phyloP scores from a whole-genome alignment of 495 filamentous ascomycete genomes.

The Tuber brumale region DNA sequence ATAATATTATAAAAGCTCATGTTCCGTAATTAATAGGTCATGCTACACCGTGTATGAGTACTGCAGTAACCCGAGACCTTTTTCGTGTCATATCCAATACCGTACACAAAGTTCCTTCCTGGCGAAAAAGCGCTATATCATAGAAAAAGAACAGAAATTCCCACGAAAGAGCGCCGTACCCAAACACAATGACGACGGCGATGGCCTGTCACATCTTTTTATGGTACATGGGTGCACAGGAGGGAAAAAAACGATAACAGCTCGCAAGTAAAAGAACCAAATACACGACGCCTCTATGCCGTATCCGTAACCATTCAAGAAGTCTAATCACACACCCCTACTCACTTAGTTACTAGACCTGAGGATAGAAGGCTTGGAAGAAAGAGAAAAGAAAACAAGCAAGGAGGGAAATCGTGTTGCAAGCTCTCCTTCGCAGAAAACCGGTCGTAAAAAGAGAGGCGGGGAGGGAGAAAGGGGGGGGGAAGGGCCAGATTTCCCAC shows the following conservation, averaged over 20 bases:
- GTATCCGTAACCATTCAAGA: neutral
- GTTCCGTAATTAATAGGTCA: neutral
- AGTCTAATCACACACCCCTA: conserved; percentile 5
- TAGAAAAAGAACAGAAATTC: neutral
- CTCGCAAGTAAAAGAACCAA: neutral
- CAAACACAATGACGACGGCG: neutral
- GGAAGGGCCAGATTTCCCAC: conserved; percentile 10
- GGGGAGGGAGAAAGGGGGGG: neutral
- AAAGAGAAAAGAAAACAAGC: conserved; percentile 9
- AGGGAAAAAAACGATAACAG: neutral
- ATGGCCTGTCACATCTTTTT: neutral
- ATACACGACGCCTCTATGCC: conserved; percentile 2
- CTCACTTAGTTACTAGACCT: neutral
- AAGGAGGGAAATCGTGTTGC: conserved; percentile 10
- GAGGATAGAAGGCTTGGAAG: conserved; percentile 46
- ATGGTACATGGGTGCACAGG: neutral
- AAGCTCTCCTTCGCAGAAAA: conserved; percentile 3
- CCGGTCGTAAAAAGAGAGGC: neutral
- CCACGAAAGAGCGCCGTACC: neutral
- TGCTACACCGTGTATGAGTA: neutral
- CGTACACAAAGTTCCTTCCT: neutral
- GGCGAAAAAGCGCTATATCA: neutral
- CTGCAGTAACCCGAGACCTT: neutral
- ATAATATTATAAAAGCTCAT: neutral
- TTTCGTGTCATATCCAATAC: neutral